Base-by-base conservation (phyloP, 352 stramenopile genomes). In the Globisporangium spinosum region DNA sequence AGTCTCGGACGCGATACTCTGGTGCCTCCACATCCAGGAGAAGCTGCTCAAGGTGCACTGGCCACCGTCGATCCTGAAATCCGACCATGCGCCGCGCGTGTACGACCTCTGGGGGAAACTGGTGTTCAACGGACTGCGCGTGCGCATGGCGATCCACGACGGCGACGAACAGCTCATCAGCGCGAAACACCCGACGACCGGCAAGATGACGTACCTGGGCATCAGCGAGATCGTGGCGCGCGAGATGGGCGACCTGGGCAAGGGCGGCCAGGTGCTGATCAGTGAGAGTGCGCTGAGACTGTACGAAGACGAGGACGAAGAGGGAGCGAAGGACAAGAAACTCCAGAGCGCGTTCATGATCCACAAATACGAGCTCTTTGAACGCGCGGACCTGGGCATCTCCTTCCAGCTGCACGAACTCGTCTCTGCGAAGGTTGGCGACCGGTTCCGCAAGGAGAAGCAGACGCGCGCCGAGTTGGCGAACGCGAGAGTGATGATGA, bases 131-230 rank as follows among this genome's bases (percentile, higher is more conserved):
- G 86, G 86, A 0, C 74, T 94, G 17, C 81, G 86, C 9, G 85
- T 94, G 8, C 84, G 86, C 22, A 93, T 94, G 83, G 83, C 78
- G 20, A 87, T 94, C 70, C 86, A 94, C 73, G 74, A 89, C 58
- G 83, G 78, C 12, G 83, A 89, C 59, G 76, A 85, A 3, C 74
- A 78, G 27, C 74, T 91, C 45, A 78, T 93, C 38, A 85, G 73
- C 40, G 77, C 75, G n/a, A 85, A 79, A 58, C 87, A 94, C 67
- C 83, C 77, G 7, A 90, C 80, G 5, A 94, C 86, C 0, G 83
- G 83, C 64, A 91, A 91, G 69, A 90, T 85, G 75, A 92, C 83
- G 45, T 93, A 93, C 70, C 34, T 88, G 15, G 87, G 87, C 15
- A 68, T 85, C 25, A 87, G 78, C 61, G 83, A 92, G 69, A 78